Percentiles rank a stretch among this genome's conserved stretches.
phyloP scores from a whole-genome alignment of 2,329 filamentous ascomycete genomes.

The Epichloe scottii region DNA sequence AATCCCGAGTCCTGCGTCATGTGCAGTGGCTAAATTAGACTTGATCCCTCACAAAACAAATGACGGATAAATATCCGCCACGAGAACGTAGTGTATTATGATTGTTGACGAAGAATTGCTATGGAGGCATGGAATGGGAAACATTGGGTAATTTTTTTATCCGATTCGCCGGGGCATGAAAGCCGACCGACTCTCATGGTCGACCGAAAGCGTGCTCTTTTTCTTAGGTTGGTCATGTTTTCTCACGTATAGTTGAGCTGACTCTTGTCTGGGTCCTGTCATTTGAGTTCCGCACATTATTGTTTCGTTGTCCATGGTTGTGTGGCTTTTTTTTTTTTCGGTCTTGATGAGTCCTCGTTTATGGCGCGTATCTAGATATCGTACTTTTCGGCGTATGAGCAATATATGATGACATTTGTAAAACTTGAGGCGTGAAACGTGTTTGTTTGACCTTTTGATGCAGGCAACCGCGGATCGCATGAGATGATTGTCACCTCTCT shows the following conservation, averaged over 20 bases:
- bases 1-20: slow-evolving; percentile 91
- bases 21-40: slow-evolving; percentile 72
- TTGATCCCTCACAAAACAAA: slow-evolving; percentile 2
- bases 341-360: not conserved
- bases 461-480: not conserved
- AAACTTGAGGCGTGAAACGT: not conserved
- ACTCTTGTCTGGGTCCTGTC: not conserved
- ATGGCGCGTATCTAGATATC: not conserved
- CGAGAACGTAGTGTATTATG: slow-evolving; percentile 14
- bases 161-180: slow-evolving; percentile 1
- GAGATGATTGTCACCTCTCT: not conserved
- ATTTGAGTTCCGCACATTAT: not conserved
- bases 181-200: not conserved
- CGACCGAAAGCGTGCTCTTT: slow-evolving; percentile 1
- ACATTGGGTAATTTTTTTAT: slow-evolving; percentile 4
- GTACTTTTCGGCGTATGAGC: not conserved
- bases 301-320: not conserved
- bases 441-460: not conserved
- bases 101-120: slow-evolving; percentile 17
- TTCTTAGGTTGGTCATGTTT: not conserved
- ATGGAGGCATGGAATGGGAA: slow-evolving; percentile 15
- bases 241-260: not conserved
- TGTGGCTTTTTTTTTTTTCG: not conserved
- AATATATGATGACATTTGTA: not conserved
- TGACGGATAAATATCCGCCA: not conserved